Conservation (phyloP, 345 rosid genomes). For the Nasturtium officinale region DNA sequence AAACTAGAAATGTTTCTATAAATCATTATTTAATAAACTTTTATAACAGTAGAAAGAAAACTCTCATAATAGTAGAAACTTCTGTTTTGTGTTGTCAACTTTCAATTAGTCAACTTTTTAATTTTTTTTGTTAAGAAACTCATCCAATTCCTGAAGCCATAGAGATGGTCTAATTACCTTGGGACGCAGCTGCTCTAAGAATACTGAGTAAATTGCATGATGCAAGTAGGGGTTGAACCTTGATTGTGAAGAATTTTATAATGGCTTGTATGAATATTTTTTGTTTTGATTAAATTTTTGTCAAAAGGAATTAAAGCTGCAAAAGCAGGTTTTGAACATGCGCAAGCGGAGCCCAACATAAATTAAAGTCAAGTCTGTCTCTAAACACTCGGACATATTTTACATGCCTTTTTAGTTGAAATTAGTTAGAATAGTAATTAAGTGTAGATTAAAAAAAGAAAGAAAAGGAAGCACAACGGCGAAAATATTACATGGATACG, state of each 20-base stretch:
- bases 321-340: conserved; percentile 12
- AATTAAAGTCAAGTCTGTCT: conserved; percentile 7
- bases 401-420: background rate
- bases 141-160: too few species aligned
- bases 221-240: background rate
- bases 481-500: too few species aligned
- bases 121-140: too few species aligned
- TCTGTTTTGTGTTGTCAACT: too few species aligned
- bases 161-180: too few species aligned
- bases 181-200: too few species aligned
- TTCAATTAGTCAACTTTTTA: too few species aligned
- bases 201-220: background rate
- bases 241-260: background rate
- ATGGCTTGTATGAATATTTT: background rate
- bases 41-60: too few species aligned
- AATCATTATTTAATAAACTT: too few species aligned
- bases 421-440: background rate
- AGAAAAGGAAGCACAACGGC: too few species aligned
- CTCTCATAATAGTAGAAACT: too few species aligned
- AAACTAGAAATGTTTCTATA: too few species aligned
- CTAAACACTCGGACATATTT: background rate
- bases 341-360: conserved; percentile 5
- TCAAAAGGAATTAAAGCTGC: conserved; percentile 15
- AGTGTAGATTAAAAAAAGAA: background rate
- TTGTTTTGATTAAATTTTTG: background rate